phyloP scores from a whole-genome alignment of 345 rosid species.

The Salix arbutifolia region DNA sequence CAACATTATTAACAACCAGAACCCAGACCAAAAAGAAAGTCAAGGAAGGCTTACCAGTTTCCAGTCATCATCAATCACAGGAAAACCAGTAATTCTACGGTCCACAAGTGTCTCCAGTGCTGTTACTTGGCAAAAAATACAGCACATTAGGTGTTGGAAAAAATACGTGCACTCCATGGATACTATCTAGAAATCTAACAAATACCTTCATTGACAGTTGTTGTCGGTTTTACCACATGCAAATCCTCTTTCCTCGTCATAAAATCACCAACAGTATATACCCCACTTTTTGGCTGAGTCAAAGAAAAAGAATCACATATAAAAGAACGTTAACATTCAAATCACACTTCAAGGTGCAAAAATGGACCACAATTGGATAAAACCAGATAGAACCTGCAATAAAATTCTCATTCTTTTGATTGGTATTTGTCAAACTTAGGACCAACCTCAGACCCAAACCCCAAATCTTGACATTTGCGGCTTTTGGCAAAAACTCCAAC shows the following conservation, averaged over 20 bases:
- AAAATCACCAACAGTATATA: conserved; percentile 79
- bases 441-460: neutral
- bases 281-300: conserved; percentile 49
- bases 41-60: conserved; percentile 49
- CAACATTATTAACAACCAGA: neutral
- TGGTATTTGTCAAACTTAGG: neutral
- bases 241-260: conserved; percentile 71
- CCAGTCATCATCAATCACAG: conserved; percentile 88
- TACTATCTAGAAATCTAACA: neutral
- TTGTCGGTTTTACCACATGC: conserved; percentile 66
- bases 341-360: neutral
- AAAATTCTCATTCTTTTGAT: neutral
- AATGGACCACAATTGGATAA: neutral
- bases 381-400: neutral
- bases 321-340: neutral
- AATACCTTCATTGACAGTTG: conserved; percentile 82
- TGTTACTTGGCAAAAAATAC: conserved; percentile 19
- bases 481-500: neutral
- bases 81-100: conserved; percentile 83
- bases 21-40: neutral
- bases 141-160: neutral
- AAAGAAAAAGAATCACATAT: neutral
- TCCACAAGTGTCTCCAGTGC: conserved; percentile 80
- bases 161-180: neutral
- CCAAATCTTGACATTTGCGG: neutral